A percentile compares a stretch with the other conserved stretches of the same genome.
These are phyloP conservation scores for Saccharomyces pastorianus DNA, from an alignment of 1,139 yeast species.

Conservation along the genomic window DNA sequence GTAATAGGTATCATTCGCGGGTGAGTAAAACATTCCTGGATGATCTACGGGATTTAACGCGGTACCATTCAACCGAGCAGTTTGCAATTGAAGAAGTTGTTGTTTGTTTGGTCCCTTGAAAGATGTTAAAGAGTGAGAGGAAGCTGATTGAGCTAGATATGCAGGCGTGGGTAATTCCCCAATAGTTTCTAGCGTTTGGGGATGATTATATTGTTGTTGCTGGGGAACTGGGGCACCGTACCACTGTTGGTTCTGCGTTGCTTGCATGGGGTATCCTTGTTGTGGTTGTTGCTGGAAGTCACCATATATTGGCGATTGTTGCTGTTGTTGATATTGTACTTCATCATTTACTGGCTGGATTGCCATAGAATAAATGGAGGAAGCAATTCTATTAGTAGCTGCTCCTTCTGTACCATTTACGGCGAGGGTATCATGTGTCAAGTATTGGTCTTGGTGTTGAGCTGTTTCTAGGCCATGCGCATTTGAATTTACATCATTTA, in stretches of 20 bases:
- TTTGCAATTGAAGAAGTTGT: conserved; percentile 13
- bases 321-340: conserved; percentile 19
- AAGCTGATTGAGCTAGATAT: conserved; percentile 18
- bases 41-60: conserved; percentile 29
- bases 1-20: conserved; percentile 1
- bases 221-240: conserved; percentile 7
- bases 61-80: conserved; percentile 21
- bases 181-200: conserved; percentile 22
- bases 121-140: conserved; percentile 27
- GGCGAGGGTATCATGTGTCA: neutral
- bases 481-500: neutral
- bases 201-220: conserved; percentile 16
- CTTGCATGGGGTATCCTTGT: conserved; percentile 12
- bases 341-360: conserved; percentile 8
- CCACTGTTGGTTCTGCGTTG: conserved; percentile 9
- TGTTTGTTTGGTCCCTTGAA: conserved; percentile 19
- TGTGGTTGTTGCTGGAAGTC: neutral
- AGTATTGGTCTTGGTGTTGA: neutral
- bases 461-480: neutral
- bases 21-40: conserved; percentile 25
- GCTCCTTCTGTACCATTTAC: conserved; percentile 2
- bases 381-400: conserved; percentile 25
- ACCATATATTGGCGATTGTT: conserved; percentile 8
- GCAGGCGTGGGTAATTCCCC: conserved; percentile 29
- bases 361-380: conserved; percentile 25